Base-by-base conservation (phyloP, 225 moss, liverwort and hornwort genomes). In the Physcomitrellopsis africana region DNA sequence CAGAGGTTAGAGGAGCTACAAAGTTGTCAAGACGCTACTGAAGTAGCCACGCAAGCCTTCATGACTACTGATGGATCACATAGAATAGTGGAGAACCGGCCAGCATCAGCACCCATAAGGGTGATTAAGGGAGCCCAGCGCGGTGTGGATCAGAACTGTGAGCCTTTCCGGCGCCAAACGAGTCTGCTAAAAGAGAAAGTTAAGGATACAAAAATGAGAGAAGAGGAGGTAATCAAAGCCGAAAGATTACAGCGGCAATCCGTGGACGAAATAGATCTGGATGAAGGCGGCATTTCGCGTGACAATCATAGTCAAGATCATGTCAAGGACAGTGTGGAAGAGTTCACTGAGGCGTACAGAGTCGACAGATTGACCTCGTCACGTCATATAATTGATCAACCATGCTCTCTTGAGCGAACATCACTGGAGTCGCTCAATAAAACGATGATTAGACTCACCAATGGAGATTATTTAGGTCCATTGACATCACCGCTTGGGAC, bases 141-240 rank as follows among this genome's bases (percentile, higher is more conserved):
- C 29, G 84, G 81, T 47, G 92, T 94, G 23, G 83, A 80, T 58
- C 91, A 93, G 70, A 84, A 94, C 56, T 94, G 93, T 65, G 88
- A 91, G 70, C 89, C 83, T 77, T 89, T 97, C 46, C 83, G 94
- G 20, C 90, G 72, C 19, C 89, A 97, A 53, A 89, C 91, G 89
- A 83, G 83, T 60, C 73, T 82, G 61, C 83, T 93, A 68, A 93
- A 91, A 78, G 88, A 82, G 48, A 83, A 83, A 78, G 80, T 85
- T 23, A 78, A 90, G 46, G 93, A 83, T 52, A 74, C 89, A 19
- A 84, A 86, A 76, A 77, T 84, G 53, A 82, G 82, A 73, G 92
- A 91, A 42, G 82, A 82, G 44, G 79, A 83, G 17, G 79, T 78
- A 73, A 77, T 27, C 47, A 85, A 85, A 78, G 61, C 72, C 48